Percentiles rank a stretch among this genome's conserved stretches.
These are phyloP conservation scores for Choiromyces venosus DNA, from an alignment of 495 filamentous ascomycete genomes.

Conservation along the genomic window DNA sequence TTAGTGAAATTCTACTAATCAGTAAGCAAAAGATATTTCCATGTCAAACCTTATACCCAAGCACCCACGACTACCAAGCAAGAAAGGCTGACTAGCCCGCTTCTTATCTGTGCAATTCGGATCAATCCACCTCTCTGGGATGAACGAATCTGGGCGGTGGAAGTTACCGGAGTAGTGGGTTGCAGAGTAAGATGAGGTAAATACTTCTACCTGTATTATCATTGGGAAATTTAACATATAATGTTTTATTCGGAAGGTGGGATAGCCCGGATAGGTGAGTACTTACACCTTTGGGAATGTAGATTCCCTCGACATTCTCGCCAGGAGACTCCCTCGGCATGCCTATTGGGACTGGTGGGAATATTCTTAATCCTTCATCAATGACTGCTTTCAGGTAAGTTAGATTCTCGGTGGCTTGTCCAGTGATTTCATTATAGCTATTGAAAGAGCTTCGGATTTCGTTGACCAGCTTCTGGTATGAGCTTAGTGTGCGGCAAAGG, in stretches of 20 bases:
- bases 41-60: slow-evolving; percentile 42
- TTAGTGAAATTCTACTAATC: not conserved
- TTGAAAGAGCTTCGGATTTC: slow-evolving; percentile 53
- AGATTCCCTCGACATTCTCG: slow-evolving; percentile 47
- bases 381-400: slow-evolving; percentile 55
- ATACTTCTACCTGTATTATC: slow-evolving; percentile 41
- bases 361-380: slow-evolving; percentile 55
- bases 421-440: slow-evolving; percentile 50
- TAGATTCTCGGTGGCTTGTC: slow-evolving; percentile 45
- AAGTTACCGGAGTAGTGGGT: slow-evolving; percentile 48
- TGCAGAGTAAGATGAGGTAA: slow-evolving; percentile 46
- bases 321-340: slow-evolving; percentile 50
- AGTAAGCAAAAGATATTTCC: not conserved
- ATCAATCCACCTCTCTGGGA: slow-evolving; percentile 52
- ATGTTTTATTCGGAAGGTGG: not conserved
- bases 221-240: not conserved
- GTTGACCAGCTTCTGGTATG: slow-evolving; percentile 45
- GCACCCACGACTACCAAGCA: slow-evolving; percentile 42
- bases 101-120: slow-evolving; percentile 41
- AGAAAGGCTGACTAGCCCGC: slow-evolving; percentile 44
- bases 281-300: slow-evolving; percentile 45
- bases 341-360: slow-evolving; percentile 52
- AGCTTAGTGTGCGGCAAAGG: slow-evolving; percentile 41
- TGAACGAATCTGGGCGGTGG: slow-evolving; percentile 47
- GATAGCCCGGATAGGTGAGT: too few relatives aligned